These are phyloP conservation scores for Cadophora malorum DNA, from an alignment of 2,329 filamentous ascomycete genomes.

Conservation along the genomic window DNA sequence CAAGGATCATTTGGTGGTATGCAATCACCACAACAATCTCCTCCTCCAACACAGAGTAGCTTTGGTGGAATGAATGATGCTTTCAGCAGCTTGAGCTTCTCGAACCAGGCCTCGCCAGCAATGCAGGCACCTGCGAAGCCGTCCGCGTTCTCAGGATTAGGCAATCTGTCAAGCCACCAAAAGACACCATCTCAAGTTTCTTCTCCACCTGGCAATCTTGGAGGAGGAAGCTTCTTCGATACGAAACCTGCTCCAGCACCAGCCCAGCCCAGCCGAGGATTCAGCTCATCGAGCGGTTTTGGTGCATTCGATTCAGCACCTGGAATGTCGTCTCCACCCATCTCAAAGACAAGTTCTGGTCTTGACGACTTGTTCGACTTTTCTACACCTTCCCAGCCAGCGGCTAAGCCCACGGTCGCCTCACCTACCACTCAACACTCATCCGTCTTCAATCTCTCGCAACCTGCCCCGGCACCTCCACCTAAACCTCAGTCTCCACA, in stretches of 20 bases:
- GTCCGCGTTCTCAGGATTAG: conserved; percentile 57
- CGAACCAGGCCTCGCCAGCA: conserved; percentile 53
- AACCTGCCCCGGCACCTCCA: conserved; percentile 50
- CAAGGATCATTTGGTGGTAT: conserved; percentile 72
- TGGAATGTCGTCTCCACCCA: conserved; percentile 51
- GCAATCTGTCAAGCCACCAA: conserved; percentile 49
- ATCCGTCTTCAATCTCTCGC: conserved; percentile 84
- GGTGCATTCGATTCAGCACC: conserved; percentile 60
- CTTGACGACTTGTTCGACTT: conserved; percentile 87
- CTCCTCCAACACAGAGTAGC: conserved; percentile 46
- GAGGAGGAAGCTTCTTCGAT: conserved; percentile 85
- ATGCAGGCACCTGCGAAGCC: conserved; percentile 49
- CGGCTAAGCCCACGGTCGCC: conserved; percentile 47
- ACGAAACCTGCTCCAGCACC: conserved; percentile 59
- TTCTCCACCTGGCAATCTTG: conserved; percentile 53
- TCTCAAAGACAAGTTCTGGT: conserved; percentile 53
- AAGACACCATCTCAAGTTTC: conserved; percentile 50
- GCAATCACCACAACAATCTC: conserved; percentile 60
- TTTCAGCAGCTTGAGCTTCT: conserved; percentile 74
- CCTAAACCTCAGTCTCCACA: conserved; percentile 50
- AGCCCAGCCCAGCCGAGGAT: conserved; percentile 55
- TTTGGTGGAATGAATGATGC: conserved; percentile 73
- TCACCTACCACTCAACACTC: conserved; percentile 49
- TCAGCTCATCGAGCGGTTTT: conserved; percentile 65
- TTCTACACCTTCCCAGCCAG: conserved; percentile 55